phyloP scores from a whole-genome alignment of 2,329 filamentous ascomycete species.

The Lachnellula hyalina region DNA sequence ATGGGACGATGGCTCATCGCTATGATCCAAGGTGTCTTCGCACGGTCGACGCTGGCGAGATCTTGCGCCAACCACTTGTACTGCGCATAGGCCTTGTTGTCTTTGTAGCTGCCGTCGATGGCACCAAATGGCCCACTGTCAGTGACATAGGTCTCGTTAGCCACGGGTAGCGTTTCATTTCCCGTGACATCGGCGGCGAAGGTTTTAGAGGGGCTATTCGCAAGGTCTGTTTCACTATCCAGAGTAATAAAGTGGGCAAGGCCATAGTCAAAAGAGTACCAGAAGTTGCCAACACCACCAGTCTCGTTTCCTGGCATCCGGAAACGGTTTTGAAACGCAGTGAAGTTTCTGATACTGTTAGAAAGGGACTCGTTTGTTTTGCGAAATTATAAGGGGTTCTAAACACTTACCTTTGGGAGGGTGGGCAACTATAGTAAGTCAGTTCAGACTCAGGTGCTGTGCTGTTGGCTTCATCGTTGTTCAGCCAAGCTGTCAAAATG shows the following conservation, averaged over 20 bases:
- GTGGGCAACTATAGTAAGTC: slow-evolving; percentile 48
- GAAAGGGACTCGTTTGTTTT: not conserved
- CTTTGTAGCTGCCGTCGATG: slow-evolving; percentile 37
- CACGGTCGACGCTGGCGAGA: slow-evolving; percentile 23
- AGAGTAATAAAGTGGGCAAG: slow-evolving; percentile 46
- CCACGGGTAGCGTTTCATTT: slow-evolving; percentile 36
- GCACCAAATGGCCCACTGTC: slow-evolving; percentile 45
- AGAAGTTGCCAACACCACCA: slow-evolving; percentile 46
- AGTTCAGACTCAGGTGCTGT: slow-evolving; percentile 35
- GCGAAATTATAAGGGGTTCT: not conserved
- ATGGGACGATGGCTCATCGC: slow-evolving; percentile 32
- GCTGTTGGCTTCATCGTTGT: slow-evolving; percentile 38
- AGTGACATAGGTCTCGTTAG: slow-evolving; percentile 40
- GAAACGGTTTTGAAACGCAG: slow-evolving; percentile 41
- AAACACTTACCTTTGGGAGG: slow-evolving; percentile 38
- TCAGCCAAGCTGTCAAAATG: slow-evolving; percentile 38
- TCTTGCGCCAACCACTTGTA: slow-evolving; percentile 41
- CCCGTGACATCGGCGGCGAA: slow-evolving; percentile 39
- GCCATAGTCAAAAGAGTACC: slow-evolving; percentile 51
- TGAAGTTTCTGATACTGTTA: slow-evolving; percentile 16
- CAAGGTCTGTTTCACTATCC: slow-evolving; percentile 45
- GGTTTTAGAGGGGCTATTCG: slow-evolving; percentile 41
- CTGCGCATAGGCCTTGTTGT: slow-evolving; percentile 36
- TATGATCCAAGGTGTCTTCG: slow-evolving; percentile 28
- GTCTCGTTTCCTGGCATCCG: slow-evolving; percentile 44